phyloP scores from a whole-genome alignment of 139 green algal species.

The Ettlia oleoabundans region DNA sequence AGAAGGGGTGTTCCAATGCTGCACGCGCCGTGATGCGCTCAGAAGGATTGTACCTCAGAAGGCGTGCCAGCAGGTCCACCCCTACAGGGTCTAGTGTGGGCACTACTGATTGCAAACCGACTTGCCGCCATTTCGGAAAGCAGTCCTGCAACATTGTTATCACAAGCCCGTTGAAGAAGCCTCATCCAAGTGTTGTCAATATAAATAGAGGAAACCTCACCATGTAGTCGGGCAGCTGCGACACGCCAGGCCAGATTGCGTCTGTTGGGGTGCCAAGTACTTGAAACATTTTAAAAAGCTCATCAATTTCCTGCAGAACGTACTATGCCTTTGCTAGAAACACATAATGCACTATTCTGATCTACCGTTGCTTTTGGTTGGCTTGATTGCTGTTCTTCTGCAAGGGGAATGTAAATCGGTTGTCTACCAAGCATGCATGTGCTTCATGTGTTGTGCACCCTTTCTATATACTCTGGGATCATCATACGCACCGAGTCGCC shows the following conservation, averaged over 20 bases:
- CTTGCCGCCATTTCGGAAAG: constrained; percentile 39
- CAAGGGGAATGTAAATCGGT: too few species aligned
- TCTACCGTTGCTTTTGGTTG: too few species aligned
- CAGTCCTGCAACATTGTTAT: constrained; percentile 27
- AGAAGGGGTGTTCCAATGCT: constrained; percentile 79
- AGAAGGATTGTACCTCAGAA: constrained; percentile 67
- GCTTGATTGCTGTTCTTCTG: too few species aligned
- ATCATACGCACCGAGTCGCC: constrained; percentile 85
- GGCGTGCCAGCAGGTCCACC: constrained; percentile 75
- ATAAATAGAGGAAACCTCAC: too few species aligned
- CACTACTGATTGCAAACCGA: constrained; percentile 56
- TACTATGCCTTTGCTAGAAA: too few species aligned
- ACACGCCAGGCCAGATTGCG: constrained; percentile 60
- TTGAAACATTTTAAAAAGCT: constrained; percentile 79
- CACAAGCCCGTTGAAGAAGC: too few species aligned
- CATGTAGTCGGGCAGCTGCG: constrained; percentile 81
- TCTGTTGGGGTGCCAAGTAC: constrained; percentile 70
- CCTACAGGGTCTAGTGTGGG: constrained; percentile 65
- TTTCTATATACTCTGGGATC: too few species aligned
- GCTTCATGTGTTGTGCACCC: too few species aligned
- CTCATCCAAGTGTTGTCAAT: too few species aligned
- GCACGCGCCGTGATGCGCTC: constrained; percentile 67
- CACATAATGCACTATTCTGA: too few species aligned
- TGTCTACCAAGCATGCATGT: too few species aligned
- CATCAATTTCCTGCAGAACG: constrained; percentile 68